Conservation (phyloP, 768 basidiomycete genomes). For the Suillus clintonianus region DNA sequence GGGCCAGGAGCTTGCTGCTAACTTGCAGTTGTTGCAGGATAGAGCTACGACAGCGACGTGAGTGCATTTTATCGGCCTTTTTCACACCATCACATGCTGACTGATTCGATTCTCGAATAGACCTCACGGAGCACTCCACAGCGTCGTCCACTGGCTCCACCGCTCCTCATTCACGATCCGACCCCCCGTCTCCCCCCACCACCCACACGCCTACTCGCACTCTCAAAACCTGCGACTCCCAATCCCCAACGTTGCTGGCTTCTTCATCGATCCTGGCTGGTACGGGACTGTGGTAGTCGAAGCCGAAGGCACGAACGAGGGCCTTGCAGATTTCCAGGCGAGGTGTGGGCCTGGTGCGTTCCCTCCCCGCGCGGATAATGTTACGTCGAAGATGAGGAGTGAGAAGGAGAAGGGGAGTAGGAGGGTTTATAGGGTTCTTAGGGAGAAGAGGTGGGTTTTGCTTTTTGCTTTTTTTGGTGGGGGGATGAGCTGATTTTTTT, state of each 20-base stretch:
- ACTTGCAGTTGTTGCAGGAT: slow-evolving; percentile 78
- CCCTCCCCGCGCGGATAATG: slow-evolving; percentile 53
- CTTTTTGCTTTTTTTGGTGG: slow-evolving; percentile 2
- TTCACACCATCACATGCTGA: slow-evolving; percentile 1
- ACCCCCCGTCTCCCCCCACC: slow-evolving; percentile 40
- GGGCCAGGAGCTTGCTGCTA: slow-evolving; percentile 74
- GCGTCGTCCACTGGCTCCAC: slow-evolving; percentile 84
- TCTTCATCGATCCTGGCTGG: slow-evolving; percentile 78
- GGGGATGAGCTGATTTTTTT: slow-evolving; percentile 3
- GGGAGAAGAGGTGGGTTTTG: slow-evolving; percentile 69
- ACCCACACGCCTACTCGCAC: slow-evolving; percentile 29
- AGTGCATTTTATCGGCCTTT: slow-evolving; percentile 31
- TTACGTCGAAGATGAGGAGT: slow-evolving; percentile 34
- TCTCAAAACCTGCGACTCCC: slow-evolving; percentile 37
- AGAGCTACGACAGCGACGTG: slow-evolving; percentile 80
- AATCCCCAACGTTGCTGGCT: slow-evolving; percentile 54
- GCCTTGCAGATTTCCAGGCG: slow-evolving; percentile 72
- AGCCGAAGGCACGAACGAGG: slow-evolving; percentile 86
- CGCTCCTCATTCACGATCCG: slow-evolving; percentile 75
- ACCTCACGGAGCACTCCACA: slow-evolving; percentile 78
- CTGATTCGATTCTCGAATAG: no score
- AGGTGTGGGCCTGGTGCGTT: slow-evolving; percentile 71
- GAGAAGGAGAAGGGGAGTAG: slow-evolving; percentile 46
- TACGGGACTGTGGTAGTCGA: slow-evolving; percentile 82
- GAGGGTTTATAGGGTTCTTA: slow-evolving; percentile 68